Evolutionary conservation across 129 eudicot genomes (phyloP), one percentile per base, ranked within the genome.

Genomic region (Lonicera japonica): DNA sequence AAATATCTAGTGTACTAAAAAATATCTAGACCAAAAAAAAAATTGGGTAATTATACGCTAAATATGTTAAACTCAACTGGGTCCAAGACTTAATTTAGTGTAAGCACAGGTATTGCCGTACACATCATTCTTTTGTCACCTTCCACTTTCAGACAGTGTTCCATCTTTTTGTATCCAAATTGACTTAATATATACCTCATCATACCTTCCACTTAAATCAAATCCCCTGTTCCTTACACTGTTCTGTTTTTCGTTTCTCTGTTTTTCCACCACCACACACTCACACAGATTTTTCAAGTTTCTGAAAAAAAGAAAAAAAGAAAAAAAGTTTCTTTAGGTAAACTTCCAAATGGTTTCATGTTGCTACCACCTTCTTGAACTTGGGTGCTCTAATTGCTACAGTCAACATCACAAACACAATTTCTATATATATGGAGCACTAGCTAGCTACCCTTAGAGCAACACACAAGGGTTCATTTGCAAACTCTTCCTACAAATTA

Each of bases 341-440:
- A 0, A 4, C 62, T n/a, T 18, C 11, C 22, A 29, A 58, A 29
- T 14, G 38, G 0, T 14, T n/a, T 25, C 39, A 16, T n/a, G 12
- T 25, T 60, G 47, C 47, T 19, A 11, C 0, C 39, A 24, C 22
- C 66, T 59, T 69, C 60, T 69, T 60, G 74, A 69, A 60, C 59
- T 40, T 1, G 17, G 5, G 38, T 56, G 58, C 58, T 69, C 67
- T 81, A 63, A 69, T 61, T 77, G 81, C 68, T 56, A 55, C 73
- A 76, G 70, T 58, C 73, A 57, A 58, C 54, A 39, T 18, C 25
- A 40, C 55, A 11, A 53, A 60, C 36, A 17, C 18, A 36, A 69
- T 61, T 58, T 21, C 58, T 50, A 45, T 69, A 36, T 60, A 78
- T 74, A 76, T 56, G 69, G 77, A 66, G 63, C 70, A 34, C 51